These are phyloP conservation scores for Diaporthe ilicicola DNA, from an alignment of 2,329 filamentous ascomycete genomes.

Conservation along the genomic window DNA sequence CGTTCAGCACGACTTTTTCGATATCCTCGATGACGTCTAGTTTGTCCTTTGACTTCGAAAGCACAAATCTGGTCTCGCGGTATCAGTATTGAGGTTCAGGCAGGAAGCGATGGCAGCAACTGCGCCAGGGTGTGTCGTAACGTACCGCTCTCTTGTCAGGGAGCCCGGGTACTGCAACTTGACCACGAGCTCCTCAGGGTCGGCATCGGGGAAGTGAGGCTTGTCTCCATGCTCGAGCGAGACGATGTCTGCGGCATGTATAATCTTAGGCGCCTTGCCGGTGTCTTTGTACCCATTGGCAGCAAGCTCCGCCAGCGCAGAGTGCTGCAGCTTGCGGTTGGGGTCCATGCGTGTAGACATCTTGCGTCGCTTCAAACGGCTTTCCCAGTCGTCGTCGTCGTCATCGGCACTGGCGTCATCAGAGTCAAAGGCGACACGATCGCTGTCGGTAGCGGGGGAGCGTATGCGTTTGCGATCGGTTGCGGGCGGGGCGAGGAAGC, in stretches of 20 bases:
- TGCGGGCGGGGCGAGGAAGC: constrained; percentile 28
- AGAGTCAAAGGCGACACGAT: constrained; percentile 58
- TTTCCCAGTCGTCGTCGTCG: constrained; percentile 61
- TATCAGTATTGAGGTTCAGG: constrained; percentile 18
- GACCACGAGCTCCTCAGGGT: constrained; percentile 65
- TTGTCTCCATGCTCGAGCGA: constrained; percentile 60
- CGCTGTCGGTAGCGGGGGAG: constrained; percentile 55
- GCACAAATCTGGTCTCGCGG: constrained; percentile 66
- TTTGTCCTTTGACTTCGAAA: constrained; percentile 81
- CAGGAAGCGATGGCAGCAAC: neutral
- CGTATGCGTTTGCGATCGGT: constrained; percentile 30
- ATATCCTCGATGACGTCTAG: constrained; percentile 82
- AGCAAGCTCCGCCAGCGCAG: constrained; percentile 37
- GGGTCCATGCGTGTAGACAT: constrained; percentile 49
- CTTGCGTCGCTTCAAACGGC: constrained; percentile 57
- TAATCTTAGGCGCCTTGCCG: constrained; percentile 57
- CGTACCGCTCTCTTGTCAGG: constrained; percentile 43
- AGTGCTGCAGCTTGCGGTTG: constrained; percentile 56
- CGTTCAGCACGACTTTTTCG: constrained; percentile 72
- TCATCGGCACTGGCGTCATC: constrained; percentile 60
- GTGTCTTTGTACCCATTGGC: constrained; percentile 35
- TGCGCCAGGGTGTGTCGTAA: neutral
- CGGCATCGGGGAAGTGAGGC: constrained; percentile 55
- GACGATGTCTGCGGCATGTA: constrained; percentile 67
- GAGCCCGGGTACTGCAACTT: constrained; percentile 85